phyloP scores from a whole-genome alignment of 352 stramenopile species.

The Lagenidium sp. region DNA sequence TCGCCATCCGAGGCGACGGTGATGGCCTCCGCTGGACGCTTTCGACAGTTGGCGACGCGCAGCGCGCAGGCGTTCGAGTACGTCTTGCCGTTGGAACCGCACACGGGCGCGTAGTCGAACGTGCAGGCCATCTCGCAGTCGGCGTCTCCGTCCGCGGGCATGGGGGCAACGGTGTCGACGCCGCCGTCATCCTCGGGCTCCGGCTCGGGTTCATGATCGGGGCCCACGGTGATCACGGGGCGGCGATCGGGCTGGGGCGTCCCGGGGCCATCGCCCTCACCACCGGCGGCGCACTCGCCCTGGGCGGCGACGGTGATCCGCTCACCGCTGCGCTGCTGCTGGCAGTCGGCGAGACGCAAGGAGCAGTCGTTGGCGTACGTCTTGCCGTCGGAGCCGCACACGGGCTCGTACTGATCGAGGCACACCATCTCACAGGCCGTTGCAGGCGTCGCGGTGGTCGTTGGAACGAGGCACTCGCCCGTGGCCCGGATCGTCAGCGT shows the following conservation, averaged over 20 bases:
- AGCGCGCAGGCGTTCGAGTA: constrained; percentile 26
- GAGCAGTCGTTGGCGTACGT: constrained; percentile 28
- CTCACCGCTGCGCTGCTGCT: constrained; percentile 14
- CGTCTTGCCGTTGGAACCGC: constrained; percentile 14
- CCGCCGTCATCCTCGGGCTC: constrained; percentile 1
- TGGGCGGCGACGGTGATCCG: constrained; percentile 17
- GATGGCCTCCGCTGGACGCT: constrained; percentile 1
- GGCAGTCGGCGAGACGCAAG: constrained; percentile 17
- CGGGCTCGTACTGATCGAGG: constrained; percentile 4
- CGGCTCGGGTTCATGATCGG: too few species aligned
- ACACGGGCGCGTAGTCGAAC: constrained; percentile 6
- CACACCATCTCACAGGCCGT: constrained; percentile 7
- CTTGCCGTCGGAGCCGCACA: constrained; percentile 20
- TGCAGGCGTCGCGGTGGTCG: neutral
- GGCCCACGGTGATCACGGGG: too few species aligned
- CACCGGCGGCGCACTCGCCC: too few species aligned
- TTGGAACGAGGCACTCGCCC: constrained; percentile 1
- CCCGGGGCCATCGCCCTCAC: too few species aligned
- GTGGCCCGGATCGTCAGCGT: constrained; percentile 9
- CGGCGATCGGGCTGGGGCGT: too few species aligned
- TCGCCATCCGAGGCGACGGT: constrained; percentile 3
- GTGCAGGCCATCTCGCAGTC: constrained; percentile 5
- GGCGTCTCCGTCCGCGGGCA: neutral
- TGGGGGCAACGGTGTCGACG: neutral
- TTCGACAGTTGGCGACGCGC: constrained; percentile 5